phyloP scores from a whole-genome alignment of 257 asterid genomes.

The Solanum appendiculatum region DNA sequence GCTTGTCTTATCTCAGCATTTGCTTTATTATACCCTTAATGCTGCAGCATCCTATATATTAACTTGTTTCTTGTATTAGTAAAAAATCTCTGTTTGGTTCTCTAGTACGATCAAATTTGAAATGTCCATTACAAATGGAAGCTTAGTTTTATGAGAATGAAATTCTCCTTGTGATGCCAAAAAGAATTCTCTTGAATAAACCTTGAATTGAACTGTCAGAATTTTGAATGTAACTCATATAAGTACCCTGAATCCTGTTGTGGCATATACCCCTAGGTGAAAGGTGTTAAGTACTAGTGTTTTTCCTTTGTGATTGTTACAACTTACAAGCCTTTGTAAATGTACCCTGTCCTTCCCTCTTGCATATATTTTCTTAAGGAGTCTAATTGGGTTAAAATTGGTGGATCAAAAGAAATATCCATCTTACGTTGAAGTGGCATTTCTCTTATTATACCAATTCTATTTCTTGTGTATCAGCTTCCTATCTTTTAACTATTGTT shows the following conservation, averaged over 20 bases:
- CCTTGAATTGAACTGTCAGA: neutral
- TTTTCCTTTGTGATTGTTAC: neutral
- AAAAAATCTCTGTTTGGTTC: neutral
- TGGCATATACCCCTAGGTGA: neutral
- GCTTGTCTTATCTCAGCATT: neutral
- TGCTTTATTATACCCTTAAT: neutral
- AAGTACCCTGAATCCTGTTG: neutral
- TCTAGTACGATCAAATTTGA: neutral
- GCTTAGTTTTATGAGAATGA: neutral
- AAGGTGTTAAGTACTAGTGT: neutral
- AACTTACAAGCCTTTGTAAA: neutral
- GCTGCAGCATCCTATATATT: neutral
- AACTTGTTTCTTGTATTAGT: neutral
- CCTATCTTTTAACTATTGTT: neutral
- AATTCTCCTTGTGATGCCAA: neutral
- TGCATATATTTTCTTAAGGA: neutral
- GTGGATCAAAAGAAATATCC: neutral
- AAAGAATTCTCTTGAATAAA: neutral
- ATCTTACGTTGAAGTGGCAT: neutral
- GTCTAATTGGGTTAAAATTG: neutral
- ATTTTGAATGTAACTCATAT: neutral
- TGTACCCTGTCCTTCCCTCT: neutral
- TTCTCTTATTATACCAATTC: neutral
- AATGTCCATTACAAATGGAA: neutral
- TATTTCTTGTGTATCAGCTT: neutral